A percentile compares a stretch with the other conserved stretches of the same genome.
Conservation (phyloP, 2,329 filamentous ascomycete genomes). For the Truncatella angustata region DNA sequence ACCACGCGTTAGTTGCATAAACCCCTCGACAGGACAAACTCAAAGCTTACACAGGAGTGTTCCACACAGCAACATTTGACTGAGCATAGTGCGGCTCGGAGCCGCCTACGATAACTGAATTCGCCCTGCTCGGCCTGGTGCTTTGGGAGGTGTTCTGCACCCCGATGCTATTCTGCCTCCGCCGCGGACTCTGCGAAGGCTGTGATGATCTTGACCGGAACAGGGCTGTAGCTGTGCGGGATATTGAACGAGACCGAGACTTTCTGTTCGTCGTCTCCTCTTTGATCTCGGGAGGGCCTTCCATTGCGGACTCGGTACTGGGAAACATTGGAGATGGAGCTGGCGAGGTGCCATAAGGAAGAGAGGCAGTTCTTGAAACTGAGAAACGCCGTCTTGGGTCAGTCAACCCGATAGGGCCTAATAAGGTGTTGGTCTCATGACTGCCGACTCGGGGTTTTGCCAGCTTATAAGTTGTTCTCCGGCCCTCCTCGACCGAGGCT, state of each 20-base stretch:
- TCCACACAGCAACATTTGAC: slow-evolving; percentile 15
- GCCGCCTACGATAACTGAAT: slow-evolving; percentile 28
- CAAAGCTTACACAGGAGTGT: background rate
- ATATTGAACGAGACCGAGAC: slow-evolving; percentile 10
- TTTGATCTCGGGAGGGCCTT: slow-evolving; percentile 12
- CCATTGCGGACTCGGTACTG: slow-evolving; percentile 9
- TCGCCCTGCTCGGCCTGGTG: slow-evolving; percentile 25
- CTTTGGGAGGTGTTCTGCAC: slow-evolving; percentile 18
- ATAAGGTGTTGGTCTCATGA: slow-evolving; percentile 40
- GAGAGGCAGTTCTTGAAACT: slow-evolving; percentile 24
- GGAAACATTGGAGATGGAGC: slow-evolving; percentile 18
- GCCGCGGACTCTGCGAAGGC: slow-evolving; percentile 15
- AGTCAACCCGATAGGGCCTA: slow-evolving; percentile 33
- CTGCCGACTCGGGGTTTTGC: slow-evolving; percentile 47
- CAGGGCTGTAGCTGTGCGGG: slow-evolving; percentile 26
- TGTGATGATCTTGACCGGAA: slow-evolving; percentile 36
- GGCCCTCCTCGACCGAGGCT: slow-evolving; percentile 42
- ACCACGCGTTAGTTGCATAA: background rate
- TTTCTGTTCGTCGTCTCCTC: background rate
- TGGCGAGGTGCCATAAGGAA: slow-evolving; percentile 19
- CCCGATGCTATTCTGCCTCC: slow-evolving; percentile 29
- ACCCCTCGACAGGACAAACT: slow-evolving; percentile 1
- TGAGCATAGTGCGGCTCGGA: slow-evolving; percentile 18
- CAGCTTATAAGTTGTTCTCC: slow-evolving; percentile 44
- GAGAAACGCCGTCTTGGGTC: slow-evolving; percentile 29